These are phyloP conservation scores for Oryza meyeriana DNA, from an alignment of 176 grass and related monocot species.

Conservation along the genomic window DNA sequence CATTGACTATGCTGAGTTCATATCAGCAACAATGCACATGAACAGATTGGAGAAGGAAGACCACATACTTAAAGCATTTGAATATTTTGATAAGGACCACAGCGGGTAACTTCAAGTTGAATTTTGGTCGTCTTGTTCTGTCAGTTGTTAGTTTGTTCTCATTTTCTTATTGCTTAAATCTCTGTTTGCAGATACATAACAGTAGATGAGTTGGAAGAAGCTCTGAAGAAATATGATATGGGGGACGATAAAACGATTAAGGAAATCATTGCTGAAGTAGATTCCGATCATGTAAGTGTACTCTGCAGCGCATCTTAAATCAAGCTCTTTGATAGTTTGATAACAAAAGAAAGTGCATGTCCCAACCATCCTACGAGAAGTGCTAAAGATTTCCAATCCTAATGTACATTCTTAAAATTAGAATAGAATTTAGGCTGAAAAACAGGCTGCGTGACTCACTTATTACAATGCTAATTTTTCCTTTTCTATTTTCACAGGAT, in stretches of 20 bases:
- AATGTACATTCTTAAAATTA: slow-evolving; percentile 11
- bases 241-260: slow-evolving; percentile 97
- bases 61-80: slow-evolving; percentile 95
- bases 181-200: slow-evolving; percentile 77
- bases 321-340: background rate
- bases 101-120: slow-evolving; percentile 68
- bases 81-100: slow-evolving; percentile 96
- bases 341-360: background rate
- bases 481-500: slow-evolving; percentile 54
- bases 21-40: slow-evolving; percentile 99
- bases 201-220: slow-evolving; percentile 95
- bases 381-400: background rate
- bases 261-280: slow-evolving; percentile 98
- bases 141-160: slow-evolving; percentile 11
- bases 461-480: slow-evolving; percentile 11
- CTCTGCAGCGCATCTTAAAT: background rate
- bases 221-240: slow-evolving; percentile 95
- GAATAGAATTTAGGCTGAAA: slow-evolving; percentile 8
- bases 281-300: slow-evolving; percentile 74
- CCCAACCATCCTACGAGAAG: background rate
- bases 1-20: slow-evolving; percentile 96
- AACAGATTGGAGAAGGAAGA: slow-evolving; percentile 97
- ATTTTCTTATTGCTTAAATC: slow-evolving; percentile 32
- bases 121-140: background rate
- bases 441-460: background rate